Evolutionary conservation across 805 yeast species (phyloP), one percentile per base, ranked within the genome.

Genomic region (Torulaspora indica): DNA sequence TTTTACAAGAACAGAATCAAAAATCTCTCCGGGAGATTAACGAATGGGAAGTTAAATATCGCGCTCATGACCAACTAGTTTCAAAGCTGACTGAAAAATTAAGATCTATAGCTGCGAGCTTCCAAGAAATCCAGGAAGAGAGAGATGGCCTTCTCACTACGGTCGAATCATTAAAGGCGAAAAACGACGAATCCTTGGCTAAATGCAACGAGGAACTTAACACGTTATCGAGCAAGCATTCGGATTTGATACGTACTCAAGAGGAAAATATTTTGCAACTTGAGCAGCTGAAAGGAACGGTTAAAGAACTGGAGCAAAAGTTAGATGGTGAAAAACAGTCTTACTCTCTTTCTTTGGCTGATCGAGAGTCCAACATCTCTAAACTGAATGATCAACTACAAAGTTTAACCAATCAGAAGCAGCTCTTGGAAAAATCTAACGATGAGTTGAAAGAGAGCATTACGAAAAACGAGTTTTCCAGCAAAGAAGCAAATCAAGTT

Each of bases 1-100:
- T 35, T 28, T 37, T 43, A 31, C 35, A 30, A 15, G 14, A 30
- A n/a, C 38, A 47, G 22, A 66, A 57, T 12, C 38, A 40, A 0
- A 29, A 52, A 2, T 33, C 65, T 2, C 53, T 57, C 24, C 58
- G 51, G 10, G 58, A 62, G n/a, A 31, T 63, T 0, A 28, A 42
- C 8, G 60, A 64, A 40, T 42, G 62, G 42, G 55, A 57, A 43
- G 34, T 55, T 1, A 51, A 55, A 23, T 57, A 57, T 12, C 61
- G 60, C 2, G 58, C 63, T 27, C 66, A 66, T 31, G 66, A 67
- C 24, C 34, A 52, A 1, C 50, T 72, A 24, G 67, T 73, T 18
- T 64, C 69, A 3, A 74, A 71, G 45, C 48, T 76, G 36, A 70
- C 76, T 0, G 73, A 67, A 13, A 76, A 75, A 54, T 54, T 77